Evolutionary conservation across 441 rosid genomes (phyloP), one percentile per base, ranked within the genome.

Genomic region (Aleurites moluccanus): DNA sequence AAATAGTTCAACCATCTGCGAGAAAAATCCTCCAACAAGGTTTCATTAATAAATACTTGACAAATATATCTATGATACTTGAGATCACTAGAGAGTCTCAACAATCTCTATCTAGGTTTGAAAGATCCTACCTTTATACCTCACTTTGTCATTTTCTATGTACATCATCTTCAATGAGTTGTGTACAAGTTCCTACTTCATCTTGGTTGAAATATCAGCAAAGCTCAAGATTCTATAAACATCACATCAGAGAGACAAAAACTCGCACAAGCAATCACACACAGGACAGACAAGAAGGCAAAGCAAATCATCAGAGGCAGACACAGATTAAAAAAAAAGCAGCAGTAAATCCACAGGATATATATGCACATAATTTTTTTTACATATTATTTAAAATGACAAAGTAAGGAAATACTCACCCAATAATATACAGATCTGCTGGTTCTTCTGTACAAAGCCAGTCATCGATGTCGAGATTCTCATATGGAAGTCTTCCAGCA

Each of bases 371-470:
- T n/a, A n/a, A n/a, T n/a, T n/a, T n/a, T n/a, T n/a, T n/a, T n/a
- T n/a, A n/a, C n/a, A n/a, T 13, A 16, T 10, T 56, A 65, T 49
- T n/a, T 44, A 25, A 62, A 69, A 61, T 13, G 69, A 56, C 15
- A n/a, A 42, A 71, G 66, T 14, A 42, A 75, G 25, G 15, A 44
- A 66, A 70, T 30, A 80, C 84, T 72, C 16, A 89, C 99, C 99
- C 99, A 44, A 96, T 85, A 77, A 96, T 80, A 80, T 96, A 94
- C 55, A 96, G 85, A 82, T 96, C 99, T n/a, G 98, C 88, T 16
- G 95, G 88, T 35, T 90, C 92, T 63, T 88, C 84, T 6, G 94
- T 84, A 71, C 88, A 86, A 70, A 96, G 96, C 98, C 98, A 96
- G 59, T 91, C 96, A 52, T 92, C 92, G 63, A 92, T 90, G 18